Conservation (phyloP, 176 grass and related monocot species). For the Rhipidocladum racemiflorum region DNA sequence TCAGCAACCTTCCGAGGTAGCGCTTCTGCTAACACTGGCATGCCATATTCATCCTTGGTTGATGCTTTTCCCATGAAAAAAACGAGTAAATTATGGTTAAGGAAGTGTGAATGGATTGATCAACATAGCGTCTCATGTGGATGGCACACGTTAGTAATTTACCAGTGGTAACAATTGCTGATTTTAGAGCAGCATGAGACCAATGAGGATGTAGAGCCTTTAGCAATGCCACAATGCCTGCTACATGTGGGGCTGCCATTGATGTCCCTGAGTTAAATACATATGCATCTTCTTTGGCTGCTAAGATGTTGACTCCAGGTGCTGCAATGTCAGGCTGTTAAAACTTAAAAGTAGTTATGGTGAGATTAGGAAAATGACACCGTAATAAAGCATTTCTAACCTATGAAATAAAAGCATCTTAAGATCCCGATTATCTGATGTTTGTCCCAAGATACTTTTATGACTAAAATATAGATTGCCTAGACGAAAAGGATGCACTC, state of each 20-base stretch:
- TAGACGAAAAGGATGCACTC: neutral
- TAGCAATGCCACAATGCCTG: conserved; percentile 41
- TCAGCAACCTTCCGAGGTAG: conserved; percentile 44
- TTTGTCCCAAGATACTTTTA: neutral
- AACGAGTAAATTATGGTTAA: no score
- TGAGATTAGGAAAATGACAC: neutral
- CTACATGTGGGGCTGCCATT: conserved; percentile 47
- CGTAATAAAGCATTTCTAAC: neutral
- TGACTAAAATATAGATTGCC: neutral
- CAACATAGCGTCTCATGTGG: neutral
- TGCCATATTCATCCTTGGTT: conserved; percentile 27
- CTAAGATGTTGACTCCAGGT: conserved; percentile 46
- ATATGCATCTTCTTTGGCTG: conserved; percentile 26
- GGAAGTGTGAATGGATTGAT: neutral
- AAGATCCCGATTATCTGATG: neutral
- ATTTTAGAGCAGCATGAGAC: conserved; percentile 52
- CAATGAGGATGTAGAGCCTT: conserved; percentile 44
- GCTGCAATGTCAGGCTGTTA: conserved; percentile 53
- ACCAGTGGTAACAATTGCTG: conserved; percentile 49
- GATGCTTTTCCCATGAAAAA: conserved; percentile 29
- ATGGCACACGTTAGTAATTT: neutral
- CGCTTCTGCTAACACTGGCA: conserved; percentile 43
- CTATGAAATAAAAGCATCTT: neutral
- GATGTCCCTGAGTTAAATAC: conserved; percentile 31
- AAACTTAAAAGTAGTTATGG: neutral